Base-by-base conservation (phyloP, 306 rosid species). In the Citrullus amarus region DNA sequence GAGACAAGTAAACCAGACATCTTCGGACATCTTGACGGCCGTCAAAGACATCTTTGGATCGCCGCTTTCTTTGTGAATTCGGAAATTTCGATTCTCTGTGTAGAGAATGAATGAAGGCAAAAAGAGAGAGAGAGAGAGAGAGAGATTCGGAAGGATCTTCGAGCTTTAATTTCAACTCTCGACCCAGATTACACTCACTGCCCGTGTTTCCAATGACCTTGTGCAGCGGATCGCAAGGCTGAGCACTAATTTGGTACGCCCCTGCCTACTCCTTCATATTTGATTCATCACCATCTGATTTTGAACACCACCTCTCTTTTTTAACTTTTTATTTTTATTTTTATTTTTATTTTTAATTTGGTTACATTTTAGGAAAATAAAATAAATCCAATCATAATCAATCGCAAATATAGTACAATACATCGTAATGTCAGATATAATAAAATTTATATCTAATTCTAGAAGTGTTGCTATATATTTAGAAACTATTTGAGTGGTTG, bases 1-100 rank as follows among this genome's bases (percentile, higher is more conserved):
- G 75, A 89, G 89, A 78, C 99, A 96, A 32, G 98, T 92, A 54
- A 96, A 79, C 98, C 97, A 96, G 7, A 92, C 97, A 15, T 96
- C 99, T 70, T 92, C 96, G 34, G 99, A 88, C 93, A 96, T 96
- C 80, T 86, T 96, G 80, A 96, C 99, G 20, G 85, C 76, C 39
- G 96, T 91, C 25, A 96, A 86, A 80, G 99, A 87, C 99, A 96
- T 94, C 73, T 55, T 83, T 66, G 34, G 60, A 62, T 63, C 77
- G n/a, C 76, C 79, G 55, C 39, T 79, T 70, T 61, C 2, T 32
- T 11, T 30, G 16, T 38, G 60, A 61, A 71, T 53, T 32, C 1
- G 3, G 43, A 60, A 48, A 20, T 28, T 73, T 15, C 34, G 46
- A 46, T 38, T 78, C 70, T 70, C 79, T 25, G 55, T n/a, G 73